Percentiles rank a stretch among this genome's conserved stretches.
phyloP scores from a whole-genome alignment of 495 filamentous ascomycete species.

The Podospora pseudoanserina region DNA sequence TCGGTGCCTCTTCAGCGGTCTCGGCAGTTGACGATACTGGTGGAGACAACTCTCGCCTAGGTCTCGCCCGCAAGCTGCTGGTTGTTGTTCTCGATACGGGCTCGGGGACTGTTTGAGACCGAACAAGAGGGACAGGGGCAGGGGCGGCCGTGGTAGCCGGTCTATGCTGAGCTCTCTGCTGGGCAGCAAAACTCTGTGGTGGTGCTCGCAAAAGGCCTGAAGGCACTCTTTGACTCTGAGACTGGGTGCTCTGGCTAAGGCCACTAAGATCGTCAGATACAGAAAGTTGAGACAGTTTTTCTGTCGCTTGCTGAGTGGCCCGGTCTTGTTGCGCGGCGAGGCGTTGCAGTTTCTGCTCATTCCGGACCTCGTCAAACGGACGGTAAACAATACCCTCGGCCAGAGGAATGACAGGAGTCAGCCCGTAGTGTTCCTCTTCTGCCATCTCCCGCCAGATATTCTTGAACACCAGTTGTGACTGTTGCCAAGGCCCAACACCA shows the following conservation, averaged over 20 bases:
- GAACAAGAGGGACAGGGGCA: conserved; percentile 14
- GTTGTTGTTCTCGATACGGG: conserved; percentile 20
- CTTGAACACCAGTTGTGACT: conserved; percentile 45
- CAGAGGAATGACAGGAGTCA: conserved; percentile 67
- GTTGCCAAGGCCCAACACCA: conserved; percentile 49
- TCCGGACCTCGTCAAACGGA: conserved; percentile 46
- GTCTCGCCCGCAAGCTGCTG: conserved; percentile 29
- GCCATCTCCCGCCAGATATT: conserved; percentile 65
- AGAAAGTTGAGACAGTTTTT: conserved; percentile 17
- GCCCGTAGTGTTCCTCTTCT: conserved; percentile 64
- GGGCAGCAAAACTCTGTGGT: conserved; percentile 57
- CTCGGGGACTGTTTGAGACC: conserved; percentile 25
- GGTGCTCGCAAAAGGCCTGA: conserved; percentile 41
- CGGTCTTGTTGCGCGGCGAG: conserved; percentile 24
- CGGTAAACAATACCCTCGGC: conserved; percentile 65
- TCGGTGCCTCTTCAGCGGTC: conserved; percentile 21
- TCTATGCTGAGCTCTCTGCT: conserved; percentile 50
- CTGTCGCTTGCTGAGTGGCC: conserved; percentile 10
- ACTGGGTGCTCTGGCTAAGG: conserved; percentile 21
- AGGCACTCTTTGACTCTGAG: conserved; percentile 13
- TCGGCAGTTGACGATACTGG: background rate
- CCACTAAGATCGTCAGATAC: conserved; percentile 27
- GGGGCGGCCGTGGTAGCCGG: conserved; percentile 28
- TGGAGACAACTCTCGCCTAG: conserved; percentile 20
- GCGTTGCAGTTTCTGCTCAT: conserved; percentile 24